Evolutionary conservation across 2,329 filamentous ascomycete genomes (phyloP), one percentile per base, ranked within the genome.

Genomic region (Hysterium pulicare): DNA sequence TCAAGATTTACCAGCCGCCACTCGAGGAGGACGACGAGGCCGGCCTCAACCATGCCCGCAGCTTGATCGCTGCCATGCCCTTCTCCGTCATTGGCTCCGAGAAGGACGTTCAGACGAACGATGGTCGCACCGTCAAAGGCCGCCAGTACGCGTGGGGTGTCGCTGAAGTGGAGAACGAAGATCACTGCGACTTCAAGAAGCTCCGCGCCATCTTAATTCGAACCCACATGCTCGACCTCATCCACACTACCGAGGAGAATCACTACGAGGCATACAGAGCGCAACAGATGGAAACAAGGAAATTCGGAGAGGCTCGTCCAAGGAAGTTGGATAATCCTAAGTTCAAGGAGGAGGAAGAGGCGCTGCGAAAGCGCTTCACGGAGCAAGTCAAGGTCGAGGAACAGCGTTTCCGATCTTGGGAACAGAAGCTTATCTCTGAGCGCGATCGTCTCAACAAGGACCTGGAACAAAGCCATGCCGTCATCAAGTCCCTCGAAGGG

Each of bases 181-280:
- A 98, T 68, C 93, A 98, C 80, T 98, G 93, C 75, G 93, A 98
- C 74, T 98, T 98, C 81, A 98, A 98, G 86, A 98, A 98, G 80
- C 86, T 98, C 51, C 90, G 93, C 62, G 95, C 91, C 37, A 97
- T 98, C 63, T 80, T 98, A 56, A 97, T 98, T 77, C 89, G 93
- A 71, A 96, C 91, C 38, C 93, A 98, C 78, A 98, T 98, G 93
- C 83, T 98, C 62, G 93, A 98, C 69, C 86, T 98, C 53, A 98
- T 98, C 69, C 93, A 98, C 79, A 98, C 94, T 52, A 98, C 93
- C 57, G 93, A 98, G 75, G 93, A 98, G 79, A 84, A 90, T 62
- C 93, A 98, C 80, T 98, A 98, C 77, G 93, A 98, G 74, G 91
- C 89, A 48, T 98, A 98, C 79, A 91, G 93, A 61, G 93, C 93